These are phyloP conservation scores for Cyclotella atomus DNA, from an alignment of 108 stramenopile species.

Conservation along the genomic window DNA sequence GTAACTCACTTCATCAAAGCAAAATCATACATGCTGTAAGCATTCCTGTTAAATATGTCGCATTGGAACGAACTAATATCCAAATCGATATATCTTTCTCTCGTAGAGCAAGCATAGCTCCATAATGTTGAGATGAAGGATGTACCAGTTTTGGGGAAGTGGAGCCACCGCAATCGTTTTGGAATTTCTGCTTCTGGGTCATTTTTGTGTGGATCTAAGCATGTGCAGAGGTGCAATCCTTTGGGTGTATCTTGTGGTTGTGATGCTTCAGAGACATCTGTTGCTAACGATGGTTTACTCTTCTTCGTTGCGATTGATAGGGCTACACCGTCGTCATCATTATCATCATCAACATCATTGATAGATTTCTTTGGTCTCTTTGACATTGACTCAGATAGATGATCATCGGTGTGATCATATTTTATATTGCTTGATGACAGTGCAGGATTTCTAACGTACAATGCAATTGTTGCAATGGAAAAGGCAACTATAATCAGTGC, in stretches of 20 bases:
- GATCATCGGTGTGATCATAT: background rate
- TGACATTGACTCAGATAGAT: background rate
- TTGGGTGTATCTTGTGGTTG: background rate
- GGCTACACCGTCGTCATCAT: no score
- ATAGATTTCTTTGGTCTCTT: background rate
- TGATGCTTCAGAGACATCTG: background rate
- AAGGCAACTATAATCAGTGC: background rate
- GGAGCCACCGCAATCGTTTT: constrained; percentile 47
- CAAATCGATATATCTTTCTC: constrained; percentile 46
- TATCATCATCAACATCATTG: background rate
- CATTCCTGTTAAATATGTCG: constrained; percentile 1
- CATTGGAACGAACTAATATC: constrained; percentile 34
- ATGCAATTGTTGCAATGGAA: background rate
- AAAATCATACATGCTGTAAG: constrained; percentile 50
- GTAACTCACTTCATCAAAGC: constrained; percentile 45
- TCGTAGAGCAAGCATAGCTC: constrained; percentile 30
- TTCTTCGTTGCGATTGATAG: no score
- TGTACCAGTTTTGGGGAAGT: constrained; percentile 54
- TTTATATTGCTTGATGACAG: background rate
- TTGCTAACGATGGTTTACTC: background rate
- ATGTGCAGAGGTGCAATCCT: constrained; percentile 43
- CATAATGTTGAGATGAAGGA: constrained; percentile 51
- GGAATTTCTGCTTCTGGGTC: constrained; percentile 11
- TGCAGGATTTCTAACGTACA: background rate
- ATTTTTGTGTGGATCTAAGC: constrained; percentile 10